phyloP scores from a whole-genome alignment of 441 rosid genomes.

The Isatis lusitanica region DNA sequence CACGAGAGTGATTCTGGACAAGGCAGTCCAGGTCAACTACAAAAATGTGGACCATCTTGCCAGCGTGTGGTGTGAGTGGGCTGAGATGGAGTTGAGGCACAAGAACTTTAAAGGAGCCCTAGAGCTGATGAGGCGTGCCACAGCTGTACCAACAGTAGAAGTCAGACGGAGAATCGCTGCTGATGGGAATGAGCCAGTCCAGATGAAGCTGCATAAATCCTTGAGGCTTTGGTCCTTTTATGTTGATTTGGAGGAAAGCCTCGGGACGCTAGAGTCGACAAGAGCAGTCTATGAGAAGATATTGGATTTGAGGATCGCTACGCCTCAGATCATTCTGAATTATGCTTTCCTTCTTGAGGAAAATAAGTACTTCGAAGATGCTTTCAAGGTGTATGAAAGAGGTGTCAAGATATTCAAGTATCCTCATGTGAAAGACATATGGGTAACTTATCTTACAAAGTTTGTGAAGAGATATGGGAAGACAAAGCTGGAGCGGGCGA shows the following conservation, averaged over 20 bases:
- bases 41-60: conserved; percentile 87
- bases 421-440: conserved; percentile 91
- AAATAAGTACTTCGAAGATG: conserved; percentile 88
- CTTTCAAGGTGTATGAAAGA: conserved; percentile 94
- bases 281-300: conserved; percentile 87
- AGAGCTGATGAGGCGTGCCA: conserved; percentile 86
- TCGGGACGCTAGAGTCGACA: conserved; percentile 86
- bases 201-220: conserved; percentile 86
- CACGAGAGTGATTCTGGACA: conserved; percentile 85
- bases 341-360: conserved; percentile 86
- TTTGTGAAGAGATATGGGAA: conserved; percentile 86
- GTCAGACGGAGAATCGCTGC: conserved; percentile 91
- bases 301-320: conserved; percentile 86
- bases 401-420: conserved; percentile 94
- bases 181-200: conserved; percentile 90
- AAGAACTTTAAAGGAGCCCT: conserved; percentile 80
- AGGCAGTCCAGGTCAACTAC: conserved; percentile 94
- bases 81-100: conserved; percentile 92
- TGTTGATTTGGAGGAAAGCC: conserved; percentile 91
- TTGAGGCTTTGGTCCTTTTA: conserved; percentile 91
- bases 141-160: conserved; percentile 96
- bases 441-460: conserved; percentile 91
- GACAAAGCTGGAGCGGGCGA: conserved; percentile 82
- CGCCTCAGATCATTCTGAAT: conserved; percentile 88
- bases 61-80: conserved; percentile 96